Conservation (phyloP, 108 stramenopile species). For the Cyclotella atomus region DNA sequence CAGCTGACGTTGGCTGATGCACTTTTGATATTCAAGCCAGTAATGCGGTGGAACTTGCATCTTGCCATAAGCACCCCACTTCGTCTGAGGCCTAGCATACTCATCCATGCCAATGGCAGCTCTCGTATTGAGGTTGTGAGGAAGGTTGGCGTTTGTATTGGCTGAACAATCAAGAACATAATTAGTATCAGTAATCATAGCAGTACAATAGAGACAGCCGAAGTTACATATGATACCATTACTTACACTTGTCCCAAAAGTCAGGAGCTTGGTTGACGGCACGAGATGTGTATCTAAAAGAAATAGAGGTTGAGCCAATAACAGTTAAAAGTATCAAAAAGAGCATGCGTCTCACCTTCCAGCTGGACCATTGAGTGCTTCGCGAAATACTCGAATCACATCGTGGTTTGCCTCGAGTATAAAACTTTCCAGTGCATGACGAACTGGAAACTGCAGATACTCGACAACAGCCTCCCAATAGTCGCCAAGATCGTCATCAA, state of each 20-base stretch:
- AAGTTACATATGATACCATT: too few species aligned
- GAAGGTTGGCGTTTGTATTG: constrained; percentile 47
- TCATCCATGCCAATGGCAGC: constrained; percentile 56
- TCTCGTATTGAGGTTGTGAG: constrained; percentile 53
- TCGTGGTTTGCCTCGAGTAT: constrained; percentile 73
- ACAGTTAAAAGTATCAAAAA: not conserved
- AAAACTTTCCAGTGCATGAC: constrained; percentile 76
- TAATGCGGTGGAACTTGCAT: constrained; percentile 67
- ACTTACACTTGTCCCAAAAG: constrained; percentile 58
- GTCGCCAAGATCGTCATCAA: constrained; percentile 67
- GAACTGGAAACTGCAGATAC: constrained; percentile 64
- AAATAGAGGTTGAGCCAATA: not conserved
- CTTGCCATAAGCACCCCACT: constrained; percentile 59
- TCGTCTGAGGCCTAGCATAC: constrained; percentile 45
- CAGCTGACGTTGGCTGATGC: constrained; percentile 40
- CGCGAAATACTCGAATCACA: constrained; percentile 72
- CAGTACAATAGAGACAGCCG: not conserved
- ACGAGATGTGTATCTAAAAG: constrained; percentile 38
- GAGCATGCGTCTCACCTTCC: constrained; percentile 38
- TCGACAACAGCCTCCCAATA: constrained; percentile 69
- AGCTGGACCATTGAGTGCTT: constrained; percentile 65
- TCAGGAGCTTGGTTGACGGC: constrained; percentile 57
- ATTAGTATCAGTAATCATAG: not conserved
- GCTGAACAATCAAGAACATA: not conserved
- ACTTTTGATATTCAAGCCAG: constrained; percentile 72